These are phyloP conservation scores for Arachnopeziza araneosa DNA, from an alignment of 2,329 filamentous ascomycete genomes.

Conservation along the genomic window DNA sequence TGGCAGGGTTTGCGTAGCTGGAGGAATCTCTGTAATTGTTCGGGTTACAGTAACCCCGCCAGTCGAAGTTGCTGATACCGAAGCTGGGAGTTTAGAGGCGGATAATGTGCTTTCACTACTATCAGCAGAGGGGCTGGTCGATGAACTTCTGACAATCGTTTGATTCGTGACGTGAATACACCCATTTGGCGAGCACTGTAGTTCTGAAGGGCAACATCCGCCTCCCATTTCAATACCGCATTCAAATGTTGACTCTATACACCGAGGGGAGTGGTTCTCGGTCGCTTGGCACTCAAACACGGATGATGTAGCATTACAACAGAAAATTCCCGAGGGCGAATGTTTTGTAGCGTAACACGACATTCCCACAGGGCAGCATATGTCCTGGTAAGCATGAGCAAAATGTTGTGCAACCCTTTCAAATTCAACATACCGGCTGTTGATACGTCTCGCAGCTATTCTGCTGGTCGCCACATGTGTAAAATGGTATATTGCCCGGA, in stretches of 20 bases:
- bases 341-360: constrained; percentile 18
- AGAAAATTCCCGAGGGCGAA: constrained; percentile 24
- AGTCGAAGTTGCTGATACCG: neutral
- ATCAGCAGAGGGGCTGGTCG: neutral
- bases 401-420: neutral
- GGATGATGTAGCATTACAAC: constrained; percentile 22
- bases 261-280: constrained; percentile 18
- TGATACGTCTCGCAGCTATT: constrained; percentile 24
- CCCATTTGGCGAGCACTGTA: constrained; percentile 19
- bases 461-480: constrained; percentile 27
- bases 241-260: constrained; percentile 17
- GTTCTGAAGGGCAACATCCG: neutral
- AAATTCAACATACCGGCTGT: constrained; percentile 20
- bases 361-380: constrained; percentile 27
- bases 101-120: neutral
- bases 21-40: constrained; percentile 13
- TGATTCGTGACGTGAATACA: constrained; percentile 16
- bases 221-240: constrained; percentile 10
- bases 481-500: constrained; percentile 21
- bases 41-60: constrained; percentile 11
- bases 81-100: neutral
- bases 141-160: constrained; percentile 6
- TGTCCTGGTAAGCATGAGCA: constrained; percentile 14
- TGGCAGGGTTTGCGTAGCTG: constrained; percentile 20
- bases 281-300: constrained; percentile 15